A percentile compares a stretch with the other conserved stretches of the same genome.
Conservation (phyloP, 169 alveolate species). For the Besnoitia besnoiti region DNA sequence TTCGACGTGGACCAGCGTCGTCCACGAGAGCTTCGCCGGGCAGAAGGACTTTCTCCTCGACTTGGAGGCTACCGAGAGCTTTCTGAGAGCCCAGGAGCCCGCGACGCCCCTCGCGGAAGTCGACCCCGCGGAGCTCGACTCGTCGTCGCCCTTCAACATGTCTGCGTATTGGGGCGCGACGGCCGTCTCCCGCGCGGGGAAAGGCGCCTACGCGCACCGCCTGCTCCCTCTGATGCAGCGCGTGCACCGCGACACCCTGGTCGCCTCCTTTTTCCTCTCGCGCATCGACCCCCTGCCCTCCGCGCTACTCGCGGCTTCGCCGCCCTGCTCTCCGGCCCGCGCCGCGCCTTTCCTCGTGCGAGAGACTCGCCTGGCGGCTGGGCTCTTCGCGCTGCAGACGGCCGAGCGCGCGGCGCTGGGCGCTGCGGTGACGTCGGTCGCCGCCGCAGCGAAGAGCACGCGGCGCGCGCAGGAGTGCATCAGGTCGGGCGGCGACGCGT, state of each 20-base stretch:
- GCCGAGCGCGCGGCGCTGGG: background rate
- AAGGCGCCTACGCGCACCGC: slow-evolving; percentile 33
- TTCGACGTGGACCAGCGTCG: background rate
- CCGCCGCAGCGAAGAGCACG: background rate
- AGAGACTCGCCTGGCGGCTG: background rate
- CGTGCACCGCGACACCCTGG: background rate
- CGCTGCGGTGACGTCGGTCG: background rate
- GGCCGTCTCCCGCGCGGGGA: background rate
- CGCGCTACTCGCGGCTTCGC: background rate
- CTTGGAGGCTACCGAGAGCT: background rate
- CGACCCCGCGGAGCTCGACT: background rate
- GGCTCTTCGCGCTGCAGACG: background rate
- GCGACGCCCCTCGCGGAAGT: background rate
- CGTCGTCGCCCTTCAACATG: background rate
- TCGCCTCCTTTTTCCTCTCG: background rate
- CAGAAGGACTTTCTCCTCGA: background rate
- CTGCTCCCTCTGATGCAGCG: background rate
- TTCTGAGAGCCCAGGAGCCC: background rate
- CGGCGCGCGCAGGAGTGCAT: background rate
- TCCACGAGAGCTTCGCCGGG: background rate
- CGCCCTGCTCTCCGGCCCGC: background rate
- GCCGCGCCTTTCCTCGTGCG: background rate
- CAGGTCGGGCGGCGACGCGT: background rate
- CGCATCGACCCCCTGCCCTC: background rate
- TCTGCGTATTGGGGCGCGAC: slow-evolving; percentile 5